These are phyloP conservation scores for Luvunga scandens DNA, from an alignment of 345 rosid genomes.

Conservation along the genomic window DNA sequence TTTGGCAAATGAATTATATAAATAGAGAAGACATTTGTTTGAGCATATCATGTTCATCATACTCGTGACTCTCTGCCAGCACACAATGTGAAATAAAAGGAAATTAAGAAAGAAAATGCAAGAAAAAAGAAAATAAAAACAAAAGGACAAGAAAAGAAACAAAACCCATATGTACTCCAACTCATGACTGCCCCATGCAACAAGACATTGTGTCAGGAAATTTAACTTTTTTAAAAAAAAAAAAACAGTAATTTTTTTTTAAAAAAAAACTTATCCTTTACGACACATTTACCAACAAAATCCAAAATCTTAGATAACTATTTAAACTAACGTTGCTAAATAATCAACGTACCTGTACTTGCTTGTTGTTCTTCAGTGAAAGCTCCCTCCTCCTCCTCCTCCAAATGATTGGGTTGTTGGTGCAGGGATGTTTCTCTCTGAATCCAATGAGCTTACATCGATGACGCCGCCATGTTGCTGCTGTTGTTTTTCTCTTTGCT, in stretches of 20 bases:
- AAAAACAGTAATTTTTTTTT: conserved; percentile 3
- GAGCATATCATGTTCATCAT: neutral
- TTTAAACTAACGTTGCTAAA: neutral
- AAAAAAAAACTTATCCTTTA: neutral
- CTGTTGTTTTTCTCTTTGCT: conserved; percentile 28
- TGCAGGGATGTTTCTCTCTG: conserved; percentile 37
- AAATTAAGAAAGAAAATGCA: neutral
- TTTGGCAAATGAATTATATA: too few species aligned
- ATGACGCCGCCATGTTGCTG: conserved; percentile 6
- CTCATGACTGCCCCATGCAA: conserved; percentile 39
- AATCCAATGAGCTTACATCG: conserved; percentile 33
- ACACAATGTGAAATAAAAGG: neutral
- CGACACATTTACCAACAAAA: neutral
- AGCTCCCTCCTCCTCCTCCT: conserved; percentile 23
- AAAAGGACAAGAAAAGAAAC: conserved; percentile 35
- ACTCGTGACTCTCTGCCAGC: conserved; percentile 43
- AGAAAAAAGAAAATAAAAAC: conserved; percentile 25
- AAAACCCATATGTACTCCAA: conserved; percentile 31
- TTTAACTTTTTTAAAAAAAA: too few species aligned
- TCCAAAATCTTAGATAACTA: neutral
- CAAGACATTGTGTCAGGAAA: conserved; percentile 50
- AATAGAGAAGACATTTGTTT: conserved; percentile 1
- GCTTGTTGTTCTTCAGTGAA: neutral
- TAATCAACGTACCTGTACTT: neutral
- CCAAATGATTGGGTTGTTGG: conserved; percentile 33